phyloP scores from a whole-genome alignment of 2,329 filamentous ascomycete species.

The Intubia oerlemansii region DNA sequence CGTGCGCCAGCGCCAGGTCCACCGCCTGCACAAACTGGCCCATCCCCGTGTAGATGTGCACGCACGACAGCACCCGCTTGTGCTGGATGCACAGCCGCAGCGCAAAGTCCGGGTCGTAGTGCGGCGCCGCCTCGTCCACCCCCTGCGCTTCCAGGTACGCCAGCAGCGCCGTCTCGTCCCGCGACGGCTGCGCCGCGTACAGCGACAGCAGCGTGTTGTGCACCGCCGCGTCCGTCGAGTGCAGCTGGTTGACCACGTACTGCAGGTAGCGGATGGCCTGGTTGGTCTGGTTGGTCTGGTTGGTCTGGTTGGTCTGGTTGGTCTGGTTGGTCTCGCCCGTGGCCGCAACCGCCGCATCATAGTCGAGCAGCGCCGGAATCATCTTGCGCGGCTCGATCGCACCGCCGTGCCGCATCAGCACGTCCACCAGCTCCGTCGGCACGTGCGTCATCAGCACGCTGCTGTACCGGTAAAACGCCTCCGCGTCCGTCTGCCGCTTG shows the following conservation, averaged over 20 bases:
- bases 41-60: conserved; percentile 96
- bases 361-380: conserved; percentile 84
- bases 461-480: conserved; percentile 92
- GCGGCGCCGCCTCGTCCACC: conserved; percentile 38
- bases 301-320: too few species aligned
- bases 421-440: conserved; percentile 73
- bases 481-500: conserved; percentile 78
- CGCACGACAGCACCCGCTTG: conserved; percentile 77
- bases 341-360: conserved; percentile 62
- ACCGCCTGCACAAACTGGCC: conserved; percentile 85
- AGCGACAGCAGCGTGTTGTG: conserved; percentile 96
- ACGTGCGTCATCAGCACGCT: conserved; percentile 89
- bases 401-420: conserved; percentile 72
- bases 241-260: conserved; percentile 74
- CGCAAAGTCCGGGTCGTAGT: conserved; percentile 90
- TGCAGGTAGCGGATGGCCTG: conserved; percentile 88
- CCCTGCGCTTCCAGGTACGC: conserved; percentile 82
- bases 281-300: too few species aligned
- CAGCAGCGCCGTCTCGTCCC: conserved; percentile 68
- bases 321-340: conserved; percentile 42
- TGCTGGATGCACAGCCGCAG: conserved; percentile 89
- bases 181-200: conserved; percentile 67
- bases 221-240: conserved; percentile 63
- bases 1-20: conserved; percentile 73
- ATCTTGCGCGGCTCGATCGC: conserved; percentile 71